Evolutionary conservation across 495 filamentous ascomycete genomes (phyloP), one percentile per base, ranked within the genome.

Genomic region (Penicillium riverlandense): DNA sequence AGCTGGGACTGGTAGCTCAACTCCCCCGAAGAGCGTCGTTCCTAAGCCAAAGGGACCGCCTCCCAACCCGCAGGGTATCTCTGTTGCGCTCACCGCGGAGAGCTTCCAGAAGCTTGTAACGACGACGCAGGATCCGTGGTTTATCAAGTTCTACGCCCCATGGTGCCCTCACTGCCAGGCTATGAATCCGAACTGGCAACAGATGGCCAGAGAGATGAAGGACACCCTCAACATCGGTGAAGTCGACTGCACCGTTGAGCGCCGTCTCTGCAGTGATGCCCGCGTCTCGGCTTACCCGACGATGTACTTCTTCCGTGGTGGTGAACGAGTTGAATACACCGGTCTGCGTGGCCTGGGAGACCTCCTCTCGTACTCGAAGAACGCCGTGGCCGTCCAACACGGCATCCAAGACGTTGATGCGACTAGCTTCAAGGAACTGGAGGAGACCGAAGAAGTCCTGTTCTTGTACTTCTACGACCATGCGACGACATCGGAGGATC

Each of bases 391-490:
- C 16, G 72, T 88, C 35, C 76, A 82, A n/a, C 72, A 76, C 30
- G 86, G 85, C 16, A 78, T 98, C 16, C 75, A 78, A 40, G 83
- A 97, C 54, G 82, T 97, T 6, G 82, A 90, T 62, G 77, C 78
- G 12, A 74, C 75, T 13, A 71, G 77, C 8, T 89, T 96, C 58
- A 82, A 88, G 62, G 82, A 82, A 48, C 66, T 98, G 54, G 94
- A 97, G 65, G 78, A 94, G 73, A 90, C 82, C 41, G 85, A 96
- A 53, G 90, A 96, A 44, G 92, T 98, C 47, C 82, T 96, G 36
- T 98, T 98, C 60, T 63, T 96, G 52, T 98, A 96, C 66, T 90
- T 97, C 62, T 97, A 95, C 63, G 94, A 98, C 57, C 80, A 92
- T 44, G 92, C 92, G 27, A 96, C 92, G 2, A 90, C 88, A 0